Evolutionary conservation across 202 grass and related monocot genomes (phyloP).

Genomic region (Carex arenaria): DNA sequence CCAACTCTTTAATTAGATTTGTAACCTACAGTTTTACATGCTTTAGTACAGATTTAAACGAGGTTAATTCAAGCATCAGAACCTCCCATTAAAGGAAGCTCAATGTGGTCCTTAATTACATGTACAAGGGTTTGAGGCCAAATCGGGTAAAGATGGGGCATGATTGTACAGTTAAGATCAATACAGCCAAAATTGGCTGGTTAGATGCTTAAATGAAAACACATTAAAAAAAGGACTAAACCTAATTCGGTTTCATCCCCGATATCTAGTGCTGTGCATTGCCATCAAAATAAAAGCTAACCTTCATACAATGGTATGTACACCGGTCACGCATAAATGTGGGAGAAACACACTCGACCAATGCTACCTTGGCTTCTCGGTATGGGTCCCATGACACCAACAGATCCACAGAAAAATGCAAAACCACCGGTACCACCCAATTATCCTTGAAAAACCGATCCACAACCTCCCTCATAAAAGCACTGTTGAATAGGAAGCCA

Average conservation of each 20-base stretch:
- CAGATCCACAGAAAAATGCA: constrained; percentile 62
- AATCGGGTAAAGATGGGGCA: neutral
- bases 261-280: neutral
- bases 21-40: constrained; percentile 35
- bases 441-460: constrained; percentile 66
- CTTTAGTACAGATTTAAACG: neutral
- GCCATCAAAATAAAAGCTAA: constrained; percentile 21
- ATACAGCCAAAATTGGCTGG: neutral
- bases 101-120: neutral
- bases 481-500: constrained; percentile 37
- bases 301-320: constrained; percentile 48
- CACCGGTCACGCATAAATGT: constrained; percentile 45
- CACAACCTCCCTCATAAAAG: constrained; percentile 58
- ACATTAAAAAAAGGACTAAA: neutral
- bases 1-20: constrained; percentile 46
- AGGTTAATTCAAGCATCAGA: neutral
- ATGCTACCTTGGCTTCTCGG: constrained; percentile 57
- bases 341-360: constrained; percentile 45
- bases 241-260: neutral
- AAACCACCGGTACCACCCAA: constrained; percentile 63
- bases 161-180: neutral
- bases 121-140: neutral
- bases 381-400: constrained; percentile 62
- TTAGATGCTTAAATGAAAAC: neutral
- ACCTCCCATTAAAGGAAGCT: neutral